phyloP scores from a whole-genome alignment of 129 eudicot genomes.

The Escallonia herrerae region DNA sequence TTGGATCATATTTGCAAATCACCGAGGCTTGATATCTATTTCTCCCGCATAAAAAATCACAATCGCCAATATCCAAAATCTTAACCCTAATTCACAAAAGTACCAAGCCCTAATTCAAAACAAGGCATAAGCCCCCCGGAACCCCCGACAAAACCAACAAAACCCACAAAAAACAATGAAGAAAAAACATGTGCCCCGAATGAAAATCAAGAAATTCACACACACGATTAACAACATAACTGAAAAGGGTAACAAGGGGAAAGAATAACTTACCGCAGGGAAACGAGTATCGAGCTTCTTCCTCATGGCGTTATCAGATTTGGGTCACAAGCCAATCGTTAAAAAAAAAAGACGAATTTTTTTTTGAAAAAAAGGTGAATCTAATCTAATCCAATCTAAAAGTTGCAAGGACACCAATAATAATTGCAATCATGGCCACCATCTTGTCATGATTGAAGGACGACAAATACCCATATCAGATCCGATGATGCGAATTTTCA shows the following conservation, averaged over 20 bases:
- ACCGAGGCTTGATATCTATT: neutral
- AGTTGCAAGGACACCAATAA: too few species aligned
- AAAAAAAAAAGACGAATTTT: too few species aligned
- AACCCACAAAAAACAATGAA: neutral
- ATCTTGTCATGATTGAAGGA: too few species aligned
- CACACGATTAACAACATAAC: neutral
- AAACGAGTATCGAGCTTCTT: constrained; percentile 77
- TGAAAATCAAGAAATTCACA: neutral
- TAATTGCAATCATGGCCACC: too few species aligned
- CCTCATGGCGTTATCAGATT: constrained; percentile 31
- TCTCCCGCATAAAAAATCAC: neutral
- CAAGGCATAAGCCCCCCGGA: neutral
- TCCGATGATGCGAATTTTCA: too few species aligned
- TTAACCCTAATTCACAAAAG: neutral
- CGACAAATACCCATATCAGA: too few species aligned
- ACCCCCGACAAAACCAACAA: neutral
- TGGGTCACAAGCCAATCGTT: too few species aligned
- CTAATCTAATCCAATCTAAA: too few species aligned
- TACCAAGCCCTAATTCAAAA: neutral
- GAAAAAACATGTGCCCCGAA: constrained; percentile 1
- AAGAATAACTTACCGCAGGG: constrained; percentile 46
- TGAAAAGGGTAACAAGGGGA: neutral
- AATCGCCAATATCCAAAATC: neutral
- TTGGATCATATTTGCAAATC: neutral
- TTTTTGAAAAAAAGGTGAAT: too few species aligned